Base-by-base conservation (phyloP, 768 basidiomycete species). In the Boletus huronensis region DNA sequence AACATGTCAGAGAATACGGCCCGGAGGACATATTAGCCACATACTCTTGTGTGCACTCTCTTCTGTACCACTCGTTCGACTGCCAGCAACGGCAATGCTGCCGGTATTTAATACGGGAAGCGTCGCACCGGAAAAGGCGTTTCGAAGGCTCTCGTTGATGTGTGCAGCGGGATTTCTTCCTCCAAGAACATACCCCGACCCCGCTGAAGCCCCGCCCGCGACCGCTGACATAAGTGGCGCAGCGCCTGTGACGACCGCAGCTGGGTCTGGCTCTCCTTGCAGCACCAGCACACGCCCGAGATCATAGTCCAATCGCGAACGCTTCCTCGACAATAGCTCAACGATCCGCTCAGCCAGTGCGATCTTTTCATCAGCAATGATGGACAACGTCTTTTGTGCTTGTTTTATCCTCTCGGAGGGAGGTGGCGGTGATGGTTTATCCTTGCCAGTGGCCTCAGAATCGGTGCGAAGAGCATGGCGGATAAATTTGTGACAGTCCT, bases 301-400 rank as follows among this genome's bases (percentile, higher is more conserved):
- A 57, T 82, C 80, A 50, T 75, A 64, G 36, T 82, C 79, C 42
- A 82, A 64, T 16, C 78, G 70, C 17, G 77, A 75, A 43, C 74
- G 72, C 31, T 79, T 79, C 44, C 79, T 71, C 39, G 71, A 68
- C 25, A 80, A 68, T n/a, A 79, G 61, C 28, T 71, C 70, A 3
- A 78, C 74, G 34, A 80, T 68, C 48, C 79, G 73, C 50, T 76
- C 69, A 14, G 79, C 75, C 26, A 80, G 62, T 5, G 50, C 64
- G 3, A 75, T 66, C 67, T 80, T 80, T 68, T 79, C 79, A 10
- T 68, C 68, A 1, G 75, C 66, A 9, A 79, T 68, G 23, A 55
- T 69, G 53, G 32, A 62, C 51, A 68, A 65, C 60, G 52, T 67
- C 58, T 52, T 64, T 55, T 72, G 63, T 19, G 62, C 59, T 39